Conservation (phyloP, 2,329 filamentous ascomycete genomes). For the Tolypocladium cylindrosporum region DNA sequence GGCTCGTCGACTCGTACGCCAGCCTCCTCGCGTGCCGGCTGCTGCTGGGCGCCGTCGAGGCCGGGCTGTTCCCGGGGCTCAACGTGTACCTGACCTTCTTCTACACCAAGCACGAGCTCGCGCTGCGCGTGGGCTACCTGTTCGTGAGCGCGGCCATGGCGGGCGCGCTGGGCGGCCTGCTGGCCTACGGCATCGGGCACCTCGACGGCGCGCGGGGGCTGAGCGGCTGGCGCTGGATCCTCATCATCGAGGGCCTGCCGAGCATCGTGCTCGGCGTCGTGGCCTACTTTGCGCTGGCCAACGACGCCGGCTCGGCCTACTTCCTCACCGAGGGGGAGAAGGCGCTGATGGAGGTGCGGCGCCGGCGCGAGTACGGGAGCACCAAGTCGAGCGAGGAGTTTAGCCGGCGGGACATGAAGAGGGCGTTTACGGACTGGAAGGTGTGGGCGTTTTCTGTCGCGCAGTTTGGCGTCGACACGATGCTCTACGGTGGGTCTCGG, state of each 20-base stretch:
- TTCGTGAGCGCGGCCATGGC: constrained; percentile 63
- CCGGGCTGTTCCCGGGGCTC: constrained; percentile 59
- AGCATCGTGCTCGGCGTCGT: constrained; percentile 26
- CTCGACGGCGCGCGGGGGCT: constrained; percentile 58
- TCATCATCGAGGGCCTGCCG: constrained; percentile 42
- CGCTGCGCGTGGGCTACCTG: constrained; percentile 61
- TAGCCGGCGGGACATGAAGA: constrained; percentile 50
- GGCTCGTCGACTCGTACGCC: constrained; percentile 55
- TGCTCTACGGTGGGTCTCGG: constrained; percentile 50
- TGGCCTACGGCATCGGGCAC: constrained; percentile 64
- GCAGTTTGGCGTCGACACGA: constrained; percentile 65
- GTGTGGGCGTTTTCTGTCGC: constrained; percentile 59
- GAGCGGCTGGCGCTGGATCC: constrained; percentile 62
- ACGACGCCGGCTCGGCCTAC: constrained; percentile 40
- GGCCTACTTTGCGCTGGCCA: constrained; percentile 24
- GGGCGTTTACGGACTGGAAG: constrained; percentile 65
- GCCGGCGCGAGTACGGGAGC: constrained; percentile 33
- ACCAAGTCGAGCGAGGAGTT: constrained; percentile 36
- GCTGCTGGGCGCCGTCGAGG: constrained; percentile 58
- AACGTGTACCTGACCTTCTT: constrained; percentile 65
- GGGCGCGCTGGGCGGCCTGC: constrained; percentile 60
- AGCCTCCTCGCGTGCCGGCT: constrained; percentile 59
- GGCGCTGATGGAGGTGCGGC: constrained; percentile 48
- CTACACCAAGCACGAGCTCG: constrained; percentile 65
- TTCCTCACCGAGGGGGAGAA: constrained; percentile 50